Evolutionary conservation across 371 early-diverging fungal genomes (phyloP), one percentile per base, ranked within the genome.

Genomic region (Mucor indicus): DNA sequence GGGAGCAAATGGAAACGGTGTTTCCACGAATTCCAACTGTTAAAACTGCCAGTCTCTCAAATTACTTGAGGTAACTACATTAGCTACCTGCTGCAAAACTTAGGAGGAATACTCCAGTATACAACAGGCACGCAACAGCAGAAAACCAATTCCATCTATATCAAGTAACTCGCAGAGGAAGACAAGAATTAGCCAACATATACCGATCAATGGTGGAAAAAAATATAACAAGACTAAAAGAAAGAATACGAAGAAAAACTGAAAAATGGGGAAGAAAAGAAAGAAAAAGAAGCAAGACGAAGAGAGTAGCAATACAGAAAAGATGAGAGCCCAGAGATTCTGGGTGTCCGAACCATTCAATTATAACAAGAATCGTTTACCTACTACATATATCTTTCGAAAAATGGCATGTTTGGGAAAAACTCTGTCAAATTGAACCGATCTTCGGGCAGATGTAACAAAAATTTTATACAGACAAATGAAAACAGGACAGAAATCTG

Each of bases 391-490:
- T 43, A 29, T 43, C 17, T n/a, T n/a, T n/a, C n/a, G n/a, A 16
- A 6, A 12, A 30, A 27, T 13, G 29, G 43, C 16, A 43, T 43
- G 43, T 43, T 43, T 19, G 43, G 29, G 4, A 43, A 43, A 21
- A 21, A 20, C 38, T 11, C 33, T n/a, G n/a, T n/a, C n/a, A n/a
- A n/a, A n/a, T n/a, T n/a, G n/a, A n/a, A n/a, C n/a, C n/a, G n/a
- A n/a, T n/a, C n/a, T n/a, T n/a, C n/a, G n/a, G n/a, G n/a, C n/a
- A n/a, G n/a, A n/a, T n/a, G n/a, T n/a, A n/a, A n/a, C n/a, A n/a
- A n/a, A n/a, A n/a, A n/a, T n/a, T n/a, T n/a, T n/a, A n/a, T n/a
- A n/a, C n/a, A n/a, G n/a, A n/a, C n/a, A n/a, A n/a, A n/a, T n/a
- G n/a, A n/a, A n/a, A n/a, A n/a, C n/a, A n/a, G n/a, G n/a, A n/a